Percentiles rank a stretch among this genome's conserved stretches.
Conservation (phyloP, 2,329 filamentous ascomycete genomes). For the Nothopassalora personata region DNA sequence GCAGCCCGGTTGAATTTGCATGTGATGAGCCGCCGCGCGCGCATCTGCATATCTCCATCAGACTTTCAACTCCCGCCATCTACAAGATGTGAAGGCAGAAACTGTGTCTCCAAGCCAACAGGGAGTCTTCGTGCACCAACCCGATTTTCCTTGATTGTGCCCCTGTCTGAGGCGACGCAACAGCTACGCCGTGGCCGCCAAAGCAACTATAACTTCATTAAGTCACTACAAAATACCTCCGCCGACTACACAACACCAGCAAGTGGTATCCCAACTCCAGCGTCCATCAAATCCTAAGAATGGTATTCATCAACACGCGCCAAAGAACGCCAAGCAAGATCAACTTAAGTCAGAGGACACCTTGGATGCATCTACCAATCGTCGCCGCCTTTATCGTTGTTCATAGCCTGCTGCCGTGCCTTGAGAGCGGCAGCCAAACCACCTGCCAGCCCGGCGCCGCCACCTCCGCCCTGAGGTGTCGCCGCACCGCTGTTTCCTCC, state of each 20-base stretch:
- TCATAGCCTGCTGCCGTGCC: slow-evolving; percentile 47
- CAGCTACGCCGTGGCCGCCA: no score
- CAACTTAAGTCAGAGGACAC: not conserved
- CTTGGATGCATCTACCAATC: slow-evolving; percentile 29
- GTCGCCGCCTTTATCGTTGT: slow-evolving; percentile 37
- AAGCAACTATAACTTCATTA: not conserved
- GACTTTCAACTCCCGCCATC: no score
- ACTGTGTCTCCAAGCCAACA: no score
- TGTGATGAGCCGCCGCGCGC: no score
- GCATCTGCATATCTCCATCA: no score
- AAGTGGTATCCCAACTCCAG: not conserved
- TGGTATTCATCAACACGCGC: not conserved
- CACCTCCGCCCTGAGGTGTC: slow-evolving; percentile 34
- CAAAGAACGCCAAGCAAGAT: not conserved
- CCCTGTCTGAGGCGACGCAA: no score
- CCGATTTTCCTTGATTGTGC: no score
- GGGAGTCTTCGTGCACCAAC: no score
- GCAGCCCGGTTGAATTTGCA: no score
- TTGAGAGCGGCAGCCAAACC: slow-evolving; percentile 47
- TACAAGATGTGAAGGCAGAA: no score
- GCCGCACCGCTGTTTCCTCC: slow-evolving; percentile 30
- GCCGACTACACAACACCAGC: not conserved
- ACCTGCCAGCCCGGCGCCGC: slow-evolving; percentile 42
- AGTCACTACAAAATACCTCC: not conserved
- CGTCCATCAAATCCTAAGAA: not conserved